A percentile compares a stretch with the other conserved stretches of the same genome.
Evolutionary conservation across 495 filamentous ascomycete genomes (phyloP).

Genomic region (Aspergillus conjunctus): DNA sequence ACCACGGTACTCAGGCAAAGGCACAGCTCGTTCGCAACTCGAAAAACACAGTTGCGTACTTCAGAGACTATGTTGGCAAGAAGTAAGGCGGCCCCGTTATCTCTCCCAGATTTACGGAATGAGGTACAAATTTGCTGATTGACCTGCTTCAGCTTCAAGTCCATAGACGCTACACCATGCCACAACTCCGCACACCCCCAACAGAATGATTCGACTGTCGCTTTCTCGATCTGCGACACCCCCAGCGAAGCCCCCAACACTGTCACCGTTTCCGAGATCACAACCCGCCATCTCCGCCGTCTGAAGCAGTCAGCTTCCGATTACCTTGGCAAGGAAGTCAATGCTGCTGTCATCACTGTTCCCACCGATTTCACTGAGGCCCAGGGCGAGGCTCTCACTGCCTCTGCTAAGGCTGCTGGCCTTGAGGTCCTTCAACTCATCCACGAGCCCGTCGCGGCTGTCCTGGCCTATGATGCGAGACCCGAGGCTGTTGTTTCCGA

Average conservation of each 20-base stretch:
- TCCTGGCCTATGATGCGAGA: slow-evolving; percentile 89
- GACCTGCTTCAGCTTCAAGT: slow-evolving; percentile 66
- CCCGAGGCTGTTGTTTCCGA: slow-evolving; percentile 73
- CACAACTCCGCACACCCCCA: slow-evolving; percentile 91
- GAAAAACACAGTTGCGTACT: slow-evolving; percentile 90
- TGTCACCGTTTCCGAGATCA: slow-evolving; percentile 80
- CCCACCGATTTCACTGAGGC: slow-evolving; percentile 90
- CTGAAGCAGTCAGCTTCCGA: slow-evolving; percentile 83
- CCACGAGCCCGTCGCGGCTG: slow-evolving; percentile 86
- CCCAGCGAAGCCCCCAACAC: slow-evolving; percentile 66
- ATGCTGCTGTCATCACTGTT: slow-evolving; percentile 87
- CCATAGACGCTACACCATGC: slow-evolving; percentile 92
- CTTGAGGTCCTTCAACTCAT: slow-evolving; percentile 92
- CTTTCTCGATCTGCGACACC: slow-evolving; percentile 83
- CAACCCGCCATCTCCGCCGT: slow-evolving; percentile 82
- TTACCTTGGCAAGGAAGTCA: slow-evolving; percentile 88
- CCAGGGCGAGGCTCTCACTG: slow-evolving; percentile 77
- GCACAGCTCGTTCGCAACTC: slow-evolving; percentile 87
- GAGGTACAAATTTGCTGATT: slow-evolving; percentile 12
- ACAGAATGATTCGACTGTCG: slow-evolving; percentile 68
- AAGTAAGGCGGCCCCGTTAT: slow-evolving; percentile 54
- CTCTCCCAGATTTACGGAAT: background rate
- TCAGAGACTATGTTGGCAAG: slow-evolving; percentile 93
- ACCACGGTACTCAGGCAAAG: slow-evolving; percentile 95
- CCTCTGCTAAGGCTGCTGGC: slow-evolving; percentile 77